Base-by-base conservation (phyloP, 345 rosid species). In the Brassica juncea region DNA sequence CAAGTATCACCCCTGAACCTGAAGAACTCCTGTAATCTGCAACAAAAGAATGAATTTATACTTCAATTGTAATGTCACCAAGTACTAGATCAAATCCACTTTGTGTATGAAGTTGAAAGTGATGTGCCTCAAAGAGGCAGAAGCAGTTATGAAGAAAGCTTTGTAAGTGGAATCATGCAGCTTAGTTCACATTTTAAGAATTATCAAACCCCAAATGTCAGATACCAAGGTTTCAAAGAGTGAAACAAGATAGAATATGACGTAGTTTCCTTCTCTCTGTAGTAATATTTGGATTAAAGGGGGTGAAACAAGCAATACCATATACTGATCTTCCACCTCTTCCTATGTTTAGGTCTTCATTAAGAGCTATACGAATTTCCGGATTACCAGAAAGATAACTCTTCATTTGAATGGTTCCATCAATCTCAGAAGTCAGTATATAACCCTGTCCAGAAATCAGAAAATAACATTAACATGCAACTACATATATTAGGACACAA, bases 351-450 rank as follows among this genome's bases (percentile, higher is more conserved):
- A 96, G 82, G 76, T 96, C 98, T 57, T 96, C 99, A 71, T 93
- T 96, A 77, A 96, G 95, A 72, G 99, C 99, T 80, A 96, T 82
- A 30, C 94, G 90, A 59, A 96, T 93, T 92, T 96, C 99, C 3
- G 97, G 99, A 83, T 90, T 96, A 52, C 99, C 99, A 66, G 90
- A 74, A 68, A 96, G 94, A 83, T 93, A 96, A 78, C 98, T 96
- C 89, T 96, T 96, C 99, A 93, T 96, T 90, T 96, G 99, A 84
- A 96, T 96, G 79, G 99, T 96, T 59, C 99, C 99, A 84, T 96
- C 98, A 71, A 96, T 93, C 84, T 96, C 98, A 49, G 99, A 93
- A 68, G 99, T 96, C 82, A 96, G 83, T 79, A 96, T 93, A 77
- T 93, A 96, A 64, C 99, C 99, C 98, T 90, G 90, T 81, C 54